Evolutionary conservation across 1,284 basidiomycete species (phyloP).

Genomic region (Ceratobasidium sp.): DNA sequence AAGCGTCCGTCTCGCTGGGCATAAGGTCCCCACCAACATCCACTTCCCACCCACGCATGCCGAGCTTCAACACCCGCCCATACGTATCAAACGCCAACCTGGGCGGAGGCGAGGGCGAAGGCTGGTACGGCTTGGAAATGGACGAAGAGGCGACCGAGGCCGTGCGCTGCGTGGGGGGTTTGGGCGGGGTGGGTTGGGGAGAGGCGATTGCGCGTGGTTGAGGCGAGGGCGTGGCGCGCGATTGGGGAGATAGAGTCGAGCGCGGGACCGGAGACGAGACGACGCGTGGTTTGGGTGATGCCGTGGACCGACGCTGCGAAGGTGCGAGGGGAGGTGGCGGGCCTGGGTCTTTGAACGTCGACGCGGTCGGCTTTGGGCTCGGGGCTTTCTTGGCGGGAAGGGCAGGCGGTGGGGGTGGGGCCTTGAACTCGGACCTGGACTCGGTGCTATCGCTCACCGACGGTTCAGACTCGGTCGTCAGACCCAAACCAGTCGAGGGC

Average conservation of each 20-base stretch:
- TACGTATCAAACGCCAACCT: conserved; percentile 18
- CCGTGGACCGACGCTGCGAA: conserved; percentile 1
- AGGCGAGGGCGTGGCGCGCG: not conserved
- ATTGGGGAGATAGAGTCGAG: not conserved
- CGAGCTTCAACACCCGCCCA: conserved; percentile 16
- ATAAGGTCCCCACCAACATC: not conserved
- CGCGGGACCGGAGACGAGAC: not conserved
- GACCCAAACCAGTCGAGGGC: not conserved
- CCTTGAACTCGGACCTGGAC: not conserved
- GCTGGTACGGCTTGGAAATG: conserved; percentile 6
- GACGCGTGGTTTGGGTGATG: not conserved
- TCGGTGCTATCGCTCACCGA: not conserved
- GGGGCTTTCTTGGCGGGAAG: not conserved
- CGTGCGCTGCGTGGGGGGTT: not conserved
- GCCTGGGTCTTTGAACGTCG: not conserved
- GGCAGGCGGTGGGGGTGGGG: not conserved
- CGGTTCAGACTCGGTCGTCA: not conserved
- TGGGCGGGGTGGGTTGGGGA: no score
- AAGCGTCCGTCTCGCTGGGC: no score
- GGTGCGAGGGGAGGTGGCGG: not conserved
- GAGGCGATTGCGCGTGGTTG: no score
- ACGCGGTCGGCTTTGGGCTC: not conserved
- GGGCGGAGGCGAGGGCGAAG: conserved; percentile 15
- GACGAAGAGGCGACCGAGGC: not conserved
- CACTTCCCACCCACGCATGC: conserved; percentile 19